Base-by-base conservation (phyloP, 495 filamentous ascomycete species). In the Penicillium roqueforti region DNA sequence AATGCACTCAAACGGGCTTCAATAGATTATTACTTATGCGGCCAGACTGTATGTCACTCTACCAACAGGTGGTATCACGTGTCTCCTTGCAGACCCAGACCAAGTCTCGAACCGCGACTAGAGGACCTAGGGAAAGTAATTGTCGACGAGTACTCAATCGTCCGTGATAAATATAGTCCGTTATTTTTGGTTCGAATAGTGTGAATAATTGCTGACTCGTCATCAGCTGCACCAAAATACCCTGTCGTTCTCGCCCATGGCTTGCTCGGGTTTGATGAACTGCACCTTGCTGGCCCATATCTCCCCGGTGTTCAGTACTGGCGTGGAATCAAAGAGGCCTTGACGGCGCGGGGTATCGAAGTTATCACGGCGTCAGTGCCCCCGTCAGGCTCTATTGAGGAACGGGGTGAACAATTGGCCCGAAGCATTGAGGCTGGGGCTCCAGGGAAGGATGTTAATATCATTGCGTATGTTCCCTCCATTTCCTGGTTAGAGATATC, bases 221-320 rank as follows among this genome's bases (percentile, higher is more conserved):
- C 1, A 20, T 18, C n/a, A 86, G 82, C 73, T 59, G 74, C 79
- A 3, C 83, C 86, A 13, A 84, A 85, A 65, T 61, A 91, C 59
- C 87, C 87, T 10, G 80, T 95, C 32, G 84, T 93, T 37, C 84
- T 95, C 6, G 90, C 91, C 7, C 92, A 98, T 74, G 92, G 92
- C 37, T 78, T 98, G 28, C 74, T 98, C 34, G 92, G 92, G 32
- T 98, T 98, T 68, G 85, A 91, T 53, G 87, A 96, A 67, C 73
- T 96, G 44, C 84, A 77, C 28, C 70, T 95, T 5, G 86, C 83
- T 8, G 87, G 89, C 11, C 75, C 72, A 38, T 80, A 79, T 54
- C 68, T 96, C 3, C 92, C 91, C 0, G 80, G 85, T 3, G 82
- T 97, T 20, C 82, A 88, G 34, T 97, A 97, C 68, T 97, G 92